These are phyloP conservation scores for Oleoguttula mirabilis DNA, from an alignment of 495 filamentous ascomycete genomes.

Conservation along the genomic window DNA sequence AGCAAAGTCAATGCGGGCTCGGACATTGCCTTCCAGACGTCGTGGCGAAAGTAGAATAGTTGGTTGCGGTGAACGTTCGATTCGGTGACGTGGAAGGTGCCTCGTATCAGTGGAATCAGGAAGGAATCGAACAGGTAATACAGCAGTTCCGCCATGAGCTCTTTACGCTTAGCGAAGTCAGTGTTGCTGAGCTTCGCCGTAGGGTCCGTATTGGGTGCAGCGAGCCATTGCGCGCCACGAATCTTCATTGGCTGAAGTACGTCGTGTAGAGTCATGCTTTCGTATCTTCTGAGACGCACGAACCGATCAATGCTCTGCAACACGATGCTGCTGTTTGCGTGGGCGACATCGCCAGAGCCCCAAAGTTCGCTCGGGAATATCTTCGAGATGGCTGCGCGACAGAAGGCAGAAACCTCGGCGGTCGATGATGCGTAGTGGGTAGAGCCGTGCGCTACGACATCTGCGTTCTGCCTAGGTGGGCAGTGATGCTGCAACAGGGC, in stretches of 20 bases:
- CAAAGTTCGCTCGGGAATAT: slow-evolving; percentile 71
- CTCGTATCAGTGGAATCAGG: slow-evolving; percentile 72
- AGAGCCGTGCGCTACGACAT: background rate
- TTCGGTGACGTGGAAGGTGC: slow-evolving; percentile 90
- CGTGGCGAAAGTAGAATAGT: slow-evolving; percentile 89
- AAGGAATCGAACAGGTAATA: slow-evolving; percentile 91
- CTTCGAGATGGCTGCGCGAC: slow-evolving; percentile 58
- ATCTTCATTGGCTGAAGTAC: slow-evolving; percentile 68
- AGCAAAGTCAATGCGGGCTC: slow-evolving; percentile 59
- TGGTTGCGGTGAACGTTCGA: slow-evolving; percentile 67
- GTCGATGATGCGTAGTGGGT: slow-evolving; percentile 44
- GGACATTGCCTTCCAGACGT: slow-evolving; percentile 68
- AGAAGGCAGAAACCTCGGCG: slow-evolving; percentile 74
- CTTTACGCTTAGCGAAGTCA: slow-evolving; percentile 62
- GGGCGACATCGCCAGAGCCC: slow-evolving; percentile 43
- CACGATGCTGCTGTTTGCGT: slow-evolving; percentile 47
- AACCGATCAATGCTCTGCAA: slow-evolving; percentile 62
- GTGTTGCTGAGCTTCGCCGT: slow-evolving; percentile 50
- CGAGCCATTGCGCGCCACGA: slow-evolving; percentile 56
- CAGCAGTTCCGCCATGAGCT: slow-evolving; percentile 72
- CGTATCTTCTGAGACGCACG: slow-evolving; percentile 64
- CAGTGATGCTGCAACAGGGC: slow-evolving; percentile 73
- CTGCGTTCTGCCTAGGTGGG: slow-evolving; percentile 29
- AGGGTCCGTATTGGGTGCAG: slow-evolving; percentile 33
- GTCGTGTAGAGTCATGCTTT: slow-evolving; percentile 68